Percentiles rank a stretch among this genome's conserved stretches.
Conservation (phyloP, 2,329 filamentous ascomycete species). For the Penicillium aurantiogriseum region DNA sequence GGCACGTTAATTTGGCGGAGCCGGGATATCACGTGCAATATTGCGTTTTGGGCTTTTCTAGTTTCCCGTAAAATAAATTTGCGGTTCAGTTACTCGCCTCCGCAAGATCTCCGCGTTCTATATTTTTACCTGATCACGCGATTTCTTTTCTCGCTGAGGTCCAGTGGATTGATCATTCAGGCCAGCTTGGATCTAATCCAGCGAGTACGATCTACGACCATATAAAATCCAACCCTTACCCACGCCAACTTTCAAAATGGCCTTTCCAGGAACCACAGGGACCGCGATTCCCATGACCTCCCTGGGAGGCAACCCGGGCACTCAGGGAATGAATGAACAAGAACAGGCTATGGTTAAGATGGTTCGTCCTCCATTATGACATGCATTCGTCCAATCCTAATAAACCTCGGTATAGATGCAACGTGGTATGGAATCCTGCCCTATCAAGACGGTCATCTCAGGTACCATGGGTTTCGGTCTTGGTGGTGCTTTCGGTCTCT, state of each 20-base stretch:
- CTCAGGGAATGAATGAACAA: slow-evolving; percentile 46
- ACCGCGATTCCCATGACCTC: slow-evolving; percentile 33
- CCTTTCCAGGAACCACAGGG: slow-evolving; percentile 37
- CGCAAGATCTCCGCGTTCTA: slow-evolving; percentile 29
- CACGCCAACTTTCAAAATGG: slow-evolving; percentile 30
- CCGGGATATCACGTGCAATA: slow-evolving; percentile 22
- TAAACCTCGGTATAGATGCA: slow-evolving; percentile 60
- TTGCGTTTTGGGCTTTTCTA: slow-evolving; percentile 13
- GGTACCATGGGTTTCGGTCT: slow-evolving; percentile 93
- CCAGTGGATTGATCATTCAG: not conserved
- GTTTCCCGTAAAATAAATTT: slow-evolving; percentile 37
- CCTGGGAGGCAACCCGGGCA: slow-evolving; percentile 27
- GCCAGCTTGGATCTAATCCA: not conserved
- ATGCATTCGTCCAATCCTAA: not conserved
- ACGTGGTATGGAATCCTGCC: slow-evolving; percentile 85
- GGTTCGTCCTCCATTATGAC: slow-evolving; percentile 28
- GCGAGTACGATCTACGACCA: not conserved
- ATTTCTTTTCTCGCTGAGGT: not conserved
- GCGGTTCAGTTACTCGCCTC: slow-evolving; percentile 29
- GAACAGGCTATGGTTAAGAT: slow-evolving; percentile 50
- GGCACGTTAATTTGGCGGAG: not conserved
- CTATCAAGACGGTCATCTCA: slow-evolving; percentile 81
- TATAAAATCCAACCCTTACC: not conserved
- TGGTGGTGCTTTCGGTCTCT: slow-evolving; percentile 90
- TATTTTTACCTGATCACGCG: slow-evolving; percentile 8